Conservation (phyloP, 2,329 filamentous ascomycete genomes). For the Alternaria infectoria region DNA sequence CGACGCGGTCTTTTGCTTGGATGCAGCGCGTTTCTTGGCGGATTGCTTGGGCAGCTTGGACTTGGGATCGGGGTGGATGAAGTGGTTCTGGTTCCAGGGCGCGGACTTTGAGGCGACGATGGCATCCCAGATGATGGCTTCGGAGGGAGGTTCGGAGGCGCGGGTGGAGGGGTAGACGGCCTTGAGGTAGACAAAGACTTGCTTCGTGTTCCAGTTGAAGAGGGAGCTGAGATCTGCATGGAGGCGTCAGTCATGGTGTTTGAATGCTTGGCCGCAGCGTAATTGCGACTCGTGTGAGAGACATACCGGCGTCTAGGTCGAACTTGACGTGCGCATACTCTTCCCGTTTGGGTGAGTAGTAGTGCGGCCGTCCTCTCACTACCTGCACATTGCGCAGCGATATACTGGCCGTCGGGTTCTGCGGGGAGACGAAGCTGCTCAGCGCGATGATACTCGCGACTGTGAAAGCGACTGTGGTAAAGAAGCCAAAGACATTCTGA, state of each 20-base stretch:
- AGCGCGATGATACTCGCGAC: slow-evolving; percentile 80
- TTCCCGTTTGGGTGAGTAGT: slow-evolving; percentile 90
- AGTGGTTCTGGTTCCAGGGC: slow-evolving; percentile 58
- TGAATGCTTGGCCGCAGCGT: not conserved
- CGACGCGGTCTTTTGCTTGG: slow-evolving; percentile 14
- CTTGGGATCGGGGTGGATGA: slow-evolving; percentile 65
- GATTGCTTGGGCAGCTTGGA: slow-evolving; percentile 50
- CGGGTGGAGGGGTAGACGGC: slow-evolving; percentile 68
- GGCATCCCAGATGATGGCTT: slow-evolving; percentile 92
- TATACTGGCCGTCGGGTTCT: slow-evolving; percentile 70
- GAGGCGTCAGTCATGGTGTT: not conserved
- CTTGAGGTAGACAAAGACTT: slow-evolving; percentile 95
- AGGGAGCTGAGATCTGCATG: slow-evolving; percentile 78
- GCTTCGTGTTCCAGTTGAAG: slow-evolving; percentile 99
- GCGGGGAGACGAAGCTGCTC: slow-evolving; percentile 74
- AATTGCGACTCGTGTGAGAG: not conserved
- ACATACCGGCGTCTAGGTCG: slow-evolving; percentile 76
- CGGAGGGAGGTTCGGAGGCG: slow-evolving; percentile 50
- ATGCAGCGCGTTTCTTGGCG: slow-evolving; percentile 22
- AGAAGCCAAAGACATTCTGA: slow-evolving; percentile 97
- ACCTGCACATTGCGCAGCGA: slow-evolving; percentile 81
- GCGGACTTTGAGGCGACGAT: slow-evolving; percentile 82
- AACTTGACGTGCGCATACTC: slow-evolving; percentile 96
- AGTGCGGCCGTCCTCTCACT: slow-evolving; percentile 90
- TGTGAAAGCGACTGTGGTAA: slow-evolving; percentile 89